Base-by-base conservation (phyloP, 2,329 filamentous ascomycete genomes). In the Ophiostoma ips region DNA sequence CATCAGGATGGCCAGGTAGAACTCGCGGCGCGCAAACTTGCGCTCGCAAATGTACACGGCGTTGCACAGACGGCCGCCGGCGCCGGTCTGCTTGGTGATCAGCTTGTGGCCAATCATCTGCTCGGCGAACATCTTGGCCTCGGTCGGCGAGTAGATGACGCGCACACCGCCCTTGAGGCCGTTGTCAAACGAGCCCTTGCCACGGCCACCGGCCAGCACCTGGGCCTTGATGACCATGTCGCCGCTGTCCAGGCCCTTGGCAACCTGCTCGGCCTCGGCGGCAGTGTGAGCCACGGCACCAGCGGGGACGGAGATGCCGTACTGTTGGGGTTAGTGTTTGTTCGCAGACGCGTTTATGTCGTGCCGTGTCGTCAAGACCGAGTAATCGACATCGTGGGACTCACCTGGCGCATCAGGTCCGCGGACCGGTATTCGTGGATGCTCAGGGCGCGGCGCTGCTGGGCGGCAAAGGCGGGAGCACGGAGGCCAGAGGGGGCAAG, bases 81-180 rank as follows among this genome's bases (percentile, higher is more conserved):
- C 87, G 67, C 92, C 92, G 53, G 92, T 98, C 77, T 98, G 92
- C 81, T 98, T 98, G 69, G 92, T 98, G 71, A 98, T 80, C 70
- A 98, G 87, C 73, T 95, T 95, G 75, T 98, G 90, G 65, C 92
- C 92, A 70, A 98, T 96, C 92, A 98, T 98, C 76, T 98, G 89
- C 61, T 90, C 79, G 60, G 92, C 90, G 67, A 98, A 95, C 81
- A 96, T 95, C 76, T 87, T 85, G 64, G 92, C 92, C 76, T 84
- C 80, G 62, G 88, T 89, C 53, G 92, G 87, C 75, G 90, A 96
- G 80, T 96, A 98, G 71, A 98, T 94, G 63, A 98, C 89, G 62
- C 92, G 83, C 61, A 98, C 92, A 74, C 92, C 92, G 63, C 92
- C 92, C 78, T 98, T 98, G 67, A 98, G 83, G 62, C 92, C 92